Conservation (phyloP, 345 rosid species). For the Syzygium aqueum region DNA sequence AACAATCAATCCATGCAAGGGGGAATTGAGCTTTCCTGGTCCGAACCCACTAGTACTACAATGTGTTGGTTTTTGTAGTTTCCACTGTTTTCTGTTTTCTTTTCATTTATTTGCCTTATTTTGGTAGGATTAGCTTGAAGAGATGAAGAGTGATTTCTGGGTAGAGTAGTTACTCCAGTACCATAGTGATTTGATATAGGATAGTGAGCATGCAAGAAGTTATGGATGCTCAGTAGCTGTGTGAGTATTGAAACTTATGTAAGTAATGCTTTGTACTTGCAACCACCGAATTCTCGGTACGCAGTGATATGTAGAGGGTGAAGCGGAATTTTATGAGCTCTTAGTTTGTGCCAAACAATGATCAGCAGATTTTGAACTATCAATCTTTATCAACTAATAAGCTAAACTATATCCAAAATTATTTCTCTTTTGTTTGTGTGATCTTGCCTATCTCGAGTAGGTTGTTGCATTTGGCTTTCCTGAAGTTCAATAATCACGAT, state of each 20-base stretch:
- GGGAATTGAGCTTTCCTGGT: slow-evolving; percentile 55
- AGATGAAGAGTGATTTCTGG: not conserved
- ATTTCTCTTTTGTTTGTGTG: not conserved
- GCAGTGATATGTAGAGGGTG: not conserved
- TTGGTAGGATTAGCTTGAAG: not conserved
- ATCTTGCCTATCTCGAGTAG: not conserved
- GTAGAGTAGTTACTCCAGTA: not conserved
- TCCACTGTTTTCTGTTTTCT: not conserved
- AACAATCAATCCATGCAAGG: slow-evolving; percentile 1
- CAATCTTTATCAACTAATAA: not conserved
- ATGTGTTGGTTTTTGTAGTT: not conserved
- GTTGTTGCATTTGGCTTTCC: not conserved
- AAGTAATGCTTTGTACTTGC: not conserved
- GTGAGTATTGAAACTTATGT: not conserved
- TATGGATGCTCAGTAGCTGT: not conserved
- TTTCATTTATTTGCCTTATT: not conserved
- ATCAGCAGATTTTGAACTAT: not conserved
- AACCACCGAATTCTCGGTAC: not conserved
- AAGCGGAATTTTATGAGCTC: not conserved
- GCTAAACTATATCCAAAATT: not conserved
- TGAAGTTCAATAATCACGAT: not conserved
- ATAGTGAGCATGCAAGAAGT: not conserved
- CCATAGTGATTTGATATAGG: not conserved
- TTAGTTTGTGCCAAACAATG: not conserved
- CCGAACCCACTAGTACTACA: slow-evolving; percentile 17